A percentile compares a stretch with the other conserved stretches of the same genome.
Evolutionary conservation across 257 asterid species (phyloP).

Genomic region (Mitragyna speciosa): DNA sequence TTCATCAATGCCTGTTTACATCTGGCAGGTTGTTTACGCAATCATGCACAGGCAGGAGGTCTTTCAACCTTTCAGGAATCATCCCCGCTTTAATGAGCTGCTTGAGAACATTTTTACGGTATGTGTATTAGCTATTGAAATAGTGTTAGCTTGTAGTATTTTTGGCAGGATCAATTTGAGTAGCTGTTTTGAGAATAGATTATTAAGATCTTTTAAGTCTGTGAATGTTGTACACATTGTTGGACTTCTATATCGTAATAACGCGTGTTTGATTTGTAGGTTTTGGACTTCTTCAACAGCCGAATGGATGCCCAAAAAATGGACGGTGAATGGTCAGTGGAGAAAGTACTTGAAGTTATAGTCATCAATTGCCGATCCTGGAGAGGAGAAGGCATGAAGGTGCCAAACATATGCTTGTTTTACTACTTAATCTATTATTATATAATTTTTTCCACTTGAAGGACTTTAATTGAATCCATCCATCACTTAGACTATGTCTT

Average conservation of each 20-base stretch:
- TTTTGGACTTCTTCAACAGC: slow-evolving; percentile 82
- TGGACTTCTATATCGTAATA: background rate
- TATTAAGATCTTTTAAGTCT: slow-evolving; percentile 1
- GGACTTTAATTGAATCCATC: background rate
- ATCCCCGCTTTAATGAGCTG: slow-evolving; percentile 89
- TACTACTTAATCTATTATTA: background rate
- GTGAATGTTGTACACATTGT: background rate
- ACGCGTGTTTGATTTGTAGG: slow-evolving; percentile 37
- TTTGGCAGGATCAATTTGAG: slow-evolving; percentile 3
- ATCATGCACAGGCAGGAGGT: slow-evolving; percentile 95
- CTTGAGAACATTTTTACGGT: slow-evolving; percentile 84
- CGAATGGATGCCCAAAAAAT: slow-evolving; percentile 71
- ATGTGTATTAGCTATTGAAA: slow-evolving; percentile 23
- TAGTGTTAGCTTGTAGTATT: background rate
- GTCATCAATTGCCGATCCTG: slow-evolving; percentile 75
- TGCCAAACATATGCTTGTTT: slow-evolving; percentile 28
- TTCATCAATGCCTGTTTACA: slow-evolving; percentile 19
- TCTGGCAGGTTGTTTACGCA: slow-evolving; percentile 82
- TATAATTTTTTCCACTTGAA: background rate
- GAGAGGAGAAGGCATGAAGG: slow-evolving; percentile 99
- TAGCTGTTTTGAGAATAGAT: background rate
- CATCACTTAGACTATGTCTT: background rate
- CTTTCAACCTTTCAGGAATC: slow-evolving; percentile 86
- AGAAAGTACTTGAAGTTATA: slow-evolving; percentile 82
- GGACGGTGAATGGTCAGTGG: slow-evolving; percentile 94